A percentile compares a stretch with the other conserved stretches of the same genome.
Conservation (phyloP, 1,284 basidiomycete genomes). For the Pseudozyma hubeiensis region DNA sequence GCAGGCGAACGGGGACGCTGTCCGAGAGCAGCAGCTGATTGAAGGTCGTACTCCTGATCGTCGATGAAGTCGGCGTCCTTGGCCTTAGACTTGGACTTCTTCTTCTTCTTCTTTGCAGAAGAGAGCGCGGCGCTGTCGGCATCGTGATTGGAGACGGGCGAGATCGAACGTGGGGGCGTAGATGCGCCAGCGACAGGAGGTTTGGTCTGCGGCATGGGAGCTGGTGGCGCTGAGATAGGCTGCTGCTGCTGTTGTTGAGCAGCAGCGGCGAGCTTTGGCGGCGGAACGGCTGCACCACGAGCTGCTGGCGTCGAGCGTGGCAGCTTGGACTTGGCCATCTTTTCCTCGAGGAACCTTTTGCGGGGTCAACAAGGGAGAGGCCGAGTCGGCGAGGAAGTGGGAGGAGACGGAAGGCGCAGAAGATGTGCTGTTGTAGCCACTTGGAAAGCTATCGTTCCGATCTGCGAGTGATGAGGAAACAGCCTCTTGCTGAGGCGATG, state of each 20-base stretch:
- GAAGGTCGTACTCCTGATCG: slow-evolving; percentile 46
- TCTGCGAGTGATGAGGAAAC: background rate
- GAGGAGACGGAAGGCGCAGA: background rate
- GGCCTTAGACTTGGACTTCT: slow-evolving; percentile 61
- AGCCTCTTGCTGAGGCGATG: slow-evolving; percentile 3
- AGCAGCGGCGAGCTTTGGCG: slow-evolving; percentile 47
- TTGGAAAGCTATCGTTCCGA: background rate
- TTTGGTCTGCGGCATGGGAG: slow-evolving; percentile 28
- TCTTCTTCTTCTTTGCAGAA: slow-evolving; percentile 62
- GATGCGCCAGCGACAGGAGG: slow-evolving; percentile 34
- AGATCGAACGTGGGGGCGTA: slow-evolving; percentile 38
- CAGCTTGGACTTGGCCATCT: slow-evolving; percentile 55
- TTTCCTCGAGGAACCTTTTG: slow-evolving; percentile 17
- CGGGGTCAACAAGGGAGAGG: slow-evolving; percentile 17
- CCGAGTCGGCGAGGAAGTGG: background rate
- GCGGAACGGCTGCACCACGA: slow-evolving; percentile 35
- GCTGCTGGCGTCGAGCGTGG: slow-evolving; percentile 50
- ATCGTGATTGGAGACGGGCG: slow-evolving; percentile 38
- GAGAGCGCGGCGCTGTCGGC: slow-evolving; percentile 32
- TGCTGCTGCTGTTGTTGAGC: slow-evolving; percentile 38
- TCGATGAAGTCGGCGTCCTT: slow-evolving; percentile 46
- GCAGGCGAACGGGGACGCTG: slow-evolving; percentile 45
- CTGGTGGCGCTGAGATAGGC: slow-evolving; percentile 11
- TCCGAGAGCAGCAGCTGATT: slow-evolving; percentile 36
- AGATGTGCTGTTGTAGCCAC: background rate